phyloP scores from a whole-genome alignment of 768 basidiomycete species.

The Lanmaoa pseudosensibilis region DNA sequence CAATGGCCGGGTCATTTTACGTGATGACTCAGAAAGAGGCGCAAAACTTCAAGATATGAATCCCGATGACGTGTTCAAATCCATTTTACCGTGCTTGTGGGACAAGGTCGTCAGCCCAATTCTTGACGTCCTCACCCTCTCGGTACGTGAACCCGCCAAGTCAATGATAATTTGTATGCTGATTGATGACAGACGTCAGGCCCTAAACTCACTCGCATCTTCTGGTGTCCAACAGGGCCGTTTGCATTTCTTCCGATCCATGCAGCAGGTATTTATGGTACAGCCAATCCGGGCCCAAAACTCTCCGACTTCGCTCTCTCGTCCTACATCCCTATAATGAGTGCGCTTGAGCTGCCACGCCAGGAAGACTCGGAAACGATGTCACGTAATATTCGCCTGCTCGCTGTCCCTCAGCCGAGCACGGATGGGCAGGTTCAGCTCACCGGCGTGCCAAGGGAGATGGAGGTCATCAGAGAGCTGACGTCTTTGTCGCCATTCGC shows the following conservation, averaged over 20 bases:
- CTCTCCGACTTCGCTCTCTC: background rate
- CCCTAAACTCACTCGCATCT: background rate
- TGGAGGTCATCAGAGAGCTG: slow-evolving; percentile 17
- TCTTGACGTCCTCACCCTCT: background rate
- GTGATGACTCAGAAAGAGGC: background rate
- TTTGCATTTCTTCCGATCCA: background rate
- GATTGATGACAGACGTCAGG: background rate
- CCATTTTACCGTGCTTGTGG: background rate
- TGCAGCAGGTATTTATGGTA: background rate
- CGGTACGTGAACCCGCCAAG: background rate
- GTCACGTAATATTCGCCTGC: background rate
- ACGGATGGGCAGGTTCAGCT: slow-evolving; percentile 6
- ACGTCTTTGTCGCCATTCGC: background rate
- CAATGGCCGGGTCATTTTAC: no score
- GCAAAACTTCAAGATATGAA: background rate
- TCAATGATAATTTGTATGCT: background rate
- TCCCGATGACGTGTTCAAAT: background rate
- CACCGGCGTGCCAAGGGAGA: slow-evolving; percentile 6
- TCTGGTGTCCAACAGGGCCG: background rate
- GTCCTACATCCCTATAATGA: slow-evolving; percentile 32
- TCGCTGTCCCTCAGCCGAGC: slow-evolving; percentile 13
- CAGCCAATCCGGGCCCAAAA: background rate
- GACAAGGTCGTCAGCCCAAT: background rate
- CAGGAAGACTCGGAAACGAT: background rate
- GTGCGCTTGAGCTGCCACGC: slow-evolving; percentile 11